Evolutionary conservation across 2,329 filamentous ascomycete genomes (phyloP).

Genomic region (Monilinia laxa): DNA sequence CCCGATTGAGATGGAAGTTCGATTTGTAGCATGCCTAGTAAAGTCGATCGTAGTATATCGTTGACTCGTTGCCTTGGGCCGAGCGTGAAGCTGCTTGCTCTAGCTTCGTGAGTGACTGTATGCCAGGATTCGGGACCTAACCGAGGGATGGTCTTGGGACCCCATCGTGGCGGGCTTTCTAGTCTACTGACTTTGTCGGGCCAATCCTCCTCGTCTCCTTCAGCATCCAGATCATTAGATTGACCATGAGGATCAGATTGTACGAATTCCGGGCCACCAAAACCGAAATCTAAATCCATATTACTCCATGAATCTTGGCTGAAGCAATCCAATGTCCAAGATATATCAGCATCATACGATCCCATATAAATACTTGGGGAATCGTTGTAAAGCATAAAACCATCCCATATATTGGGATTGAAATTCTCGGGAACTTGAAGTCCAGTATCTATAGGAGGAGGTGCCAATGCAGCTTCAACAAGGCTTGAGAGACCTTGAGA

Average conservation of each 20-base stretch:
- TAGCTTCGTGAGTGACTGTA: constrained; percentile 34
- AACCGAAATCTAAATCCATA: constrained; percentile 13
- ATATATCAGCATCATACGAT: constrained; percentile 38
- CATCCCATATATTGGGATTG: constrained; percentile 34
- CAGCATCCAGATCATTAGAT: constrained; percentile 29
- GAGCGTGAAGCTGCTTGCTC: constrained; percentile 26
- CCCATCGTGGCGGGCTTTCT: constrained; percentile 23
- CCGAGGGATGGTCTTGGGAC: constrained; percentile 30
- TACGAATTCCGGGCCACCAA: background rate
- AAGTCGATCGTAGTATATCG: constrained; percentile 26
- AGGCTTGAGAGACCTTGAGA: constrained; percentile 35
- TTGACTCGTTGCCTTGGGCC: constrained; percentile 31
- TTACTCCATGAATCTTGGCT: constrained; percentile 21
- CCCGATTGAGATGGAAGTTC: constrained; percentile 18
- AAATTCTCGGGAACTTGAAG: constrained; percentile 29
- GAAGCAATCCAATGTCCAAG: constrained; percentile 35
- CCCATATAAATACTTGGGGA: constrained; percentile 34
- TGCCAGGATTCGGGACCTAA: constrained; percentile 35
- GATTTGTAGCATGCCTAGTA: constrained; percentile 27
- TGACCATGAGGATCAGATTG: constrained; percentile 1
- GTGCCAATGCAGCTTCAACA: constrained; percentile 37
- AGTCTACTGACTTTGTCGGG: constrained; percentile 33
- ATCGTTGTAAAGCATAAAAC: constrained; percentile 36
- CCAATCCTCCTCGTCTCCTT: constrained; percentile 37
- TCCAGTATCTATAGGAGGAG: constrained; percentile 25